Evolutionary conservation across 1,284 basidiomycete species (phyloP), one percentile per base, ranked within the genome.

Genomic region (Moesziomyces sp.): DNA sequence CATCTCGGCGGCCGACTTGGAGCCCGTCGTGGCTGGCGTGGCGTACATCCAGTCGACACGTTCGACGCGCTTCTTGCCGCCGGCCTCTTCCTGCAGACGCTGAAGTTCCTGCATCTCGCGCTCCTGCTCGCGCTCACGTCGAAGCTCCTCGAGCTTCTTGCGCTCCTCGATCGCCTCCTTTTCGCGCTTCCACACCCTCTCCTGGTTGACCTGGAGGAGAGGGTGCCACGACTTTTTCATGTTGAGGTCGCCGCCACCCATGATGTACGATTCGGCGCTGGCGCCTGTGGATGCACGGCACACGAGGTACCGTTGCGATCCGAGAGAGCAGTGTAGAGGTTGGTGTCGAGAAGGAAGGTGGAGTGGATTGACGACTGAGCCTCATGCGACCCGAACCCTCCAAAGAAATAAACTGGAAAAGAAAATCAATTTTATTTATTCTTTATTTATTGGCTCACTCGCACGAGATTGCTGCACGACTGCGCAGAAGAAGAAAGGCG

Each of bases 31-130:
- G 0, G 93, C 92, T 2, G 97, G 96, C 1, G 96, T 97, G 16
- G 95, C 88, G 86, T 99, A 99, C 93, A 99, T 96, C 97, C 97
- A 99, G 84, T 99, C 96, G 54, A 99, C 86, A 82, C 94, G 93
- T 84, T 98, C 95, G 51, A 91, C 89, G 74, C 93, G 88, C 86
- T 95, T 97, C 87, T 92, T 93, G 30, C 97, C 97, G 9, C 96
- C 97, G 75, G 94, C 90, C 68, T 92, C 92, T 49, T 84, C 79
- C 82, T 83, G 79, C 49, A 99, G 85, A 50, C 95, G 89, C 83
- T 98, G 96, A 18, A 99, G 89, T 80, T 99, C 95, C 78, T 97
- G 94, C 28, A 99, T 86, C 84, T 98, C 95, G 14, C 97, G 89
- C 84, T 99, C 96, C 83, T 99, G 96, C 77, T 97, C 95, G 74